Conservation (phyloP, 2,329 filamentous ascomycete species). For the Alternaria rosae region DNA sequence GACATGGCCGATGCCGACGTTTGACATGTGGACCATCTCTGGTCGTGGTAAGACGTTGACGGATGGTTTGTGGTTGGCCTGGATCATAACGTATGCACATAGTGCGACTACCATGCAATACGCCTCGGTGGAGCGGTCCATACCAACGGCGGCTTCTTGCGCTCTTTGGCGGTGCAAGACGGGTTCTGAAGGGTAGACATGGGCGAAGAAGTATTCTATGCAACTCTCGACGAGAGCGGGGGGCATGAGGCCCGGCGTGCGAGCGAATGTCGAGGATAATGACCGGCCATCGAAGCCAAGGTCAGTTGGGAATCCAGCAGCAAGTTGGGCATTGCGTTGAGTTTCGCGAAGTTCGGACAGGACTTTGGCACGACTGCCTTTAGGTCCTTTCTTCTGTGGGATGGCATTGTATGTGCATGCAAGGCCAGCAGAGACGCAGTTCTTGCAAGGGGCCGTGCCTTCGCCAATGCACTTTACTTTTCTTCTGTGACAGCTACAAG, state of each 20-base stretch:
- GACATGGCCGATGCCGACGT: constrained; percentile 58
- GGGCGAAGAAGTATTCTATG: constrained; percentile 67
- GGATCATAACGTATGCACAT: constrained; percentile 60
- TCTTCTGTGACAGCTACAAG: constrained; percentile 54
- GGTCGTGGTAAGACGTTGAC: constrained; percentile 57
- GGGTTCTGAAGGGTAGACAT: constrained; percentile 71
- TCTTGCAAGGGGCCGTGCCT: constrained; percentile 64
- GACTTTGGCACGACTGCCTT: constrained; percentile 68
- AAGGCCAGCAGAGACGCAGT: constrained; percentile 65
- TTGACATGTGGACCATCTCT: constrained; percentile 52
- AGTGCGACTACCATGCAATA: constrained; percentile 64
- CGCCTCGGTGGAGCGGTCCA: constrained; percentile 62
- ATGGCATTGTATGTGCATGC: constrained; percentile 71
- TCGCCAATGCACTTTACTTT: constrained; percentile 62
- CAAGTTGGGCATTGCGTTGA: constrained; percentile 55
- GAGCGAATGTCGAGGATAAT: constrained; percentile 54
- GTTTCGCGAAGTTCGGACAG: constrained; percentile 68
- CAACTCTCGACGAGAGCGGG: constrained; percentile 61
- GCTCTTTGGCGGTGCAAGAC: constrained; percentile 61
- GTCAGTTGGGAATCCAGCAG: constrained; percentile 50
- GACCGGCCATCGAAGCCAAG: constrained; percentile 52
- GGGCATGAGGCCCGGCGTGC: constrained; percentile 59
- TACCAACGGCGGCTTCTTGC: constrained; percentile 62
- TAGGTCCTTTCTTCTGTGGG: constrained; percentile 70
- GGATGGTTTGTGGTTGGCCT: constrained; percentile 56